A percentile compares a stretch with the other conserved stretches of the same genome.
Conservation (phyloP, 805 yeast species). For the Starmerella stellata region DNA sequence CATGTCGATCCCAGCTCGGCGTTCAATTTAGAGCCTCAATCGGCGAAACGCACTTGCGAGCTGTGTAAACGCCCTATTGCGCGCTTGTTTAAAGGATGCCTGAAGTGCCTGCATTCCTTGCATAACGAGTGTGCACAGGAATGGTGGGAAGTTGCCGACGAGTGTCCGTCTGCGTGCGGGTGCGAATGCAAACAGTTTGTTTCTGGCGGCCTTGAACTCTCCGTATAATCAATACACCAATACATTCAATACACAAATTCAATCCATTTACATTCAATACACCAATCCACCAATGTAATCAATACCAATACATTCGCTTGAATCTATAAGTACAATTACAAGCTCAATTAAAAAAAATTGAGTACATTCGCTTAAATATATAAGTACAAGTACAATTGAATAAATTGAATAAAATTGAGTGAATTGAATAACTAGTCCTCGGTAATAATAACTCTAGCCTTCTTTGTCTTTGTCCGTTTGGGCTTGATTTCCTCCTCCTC, state of each 20-base stretch:
- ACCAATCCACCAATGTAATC: no score
- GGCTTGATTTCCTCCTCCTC: constrained; percentile 6
- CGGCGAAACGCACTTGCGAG: constrained; percentile 29
- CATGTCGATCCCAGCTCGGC: background rate
- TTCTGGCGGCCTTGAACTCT: no score
- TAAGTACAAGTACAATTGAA: no score
- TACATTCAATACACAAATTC: no score
- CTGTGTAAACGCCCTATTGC: constrained; percentile 45
- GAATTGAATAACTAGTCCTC: no score
- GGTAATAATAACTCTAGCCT: constrained; percentile 17
- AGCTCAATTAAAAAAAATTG: no score
- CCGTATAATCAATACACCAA: no score
- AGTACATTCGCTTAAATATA: no score
- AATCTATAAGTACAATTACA: no score
- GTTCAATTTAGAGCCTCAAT: background rate
- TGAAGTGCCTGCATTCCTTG: constrained; percentile 56
- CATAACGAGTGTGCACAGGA: constrained; percentile 61
- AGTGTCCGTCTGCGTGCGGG: constrained; percentile 78
- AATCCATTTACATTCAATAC: no score
- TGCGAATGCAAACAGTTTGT: constrained; percentile 34
- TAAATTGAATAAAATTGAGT: no score
- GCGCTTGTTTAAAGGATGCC: constrained; percentile 48
- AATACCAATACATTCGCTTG: background rate
- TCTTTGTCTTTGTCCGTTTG: constrained; percentile 17
- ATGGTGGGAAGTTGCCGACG: constrained; percentile 52